Percentiles rank a stretch among this genome's conserved stretches.
phyloP scores from a whole-genome alignment of 2,329 filamentous ascomycete species.

The Zymoseptoria pseudotritici region DNA sequence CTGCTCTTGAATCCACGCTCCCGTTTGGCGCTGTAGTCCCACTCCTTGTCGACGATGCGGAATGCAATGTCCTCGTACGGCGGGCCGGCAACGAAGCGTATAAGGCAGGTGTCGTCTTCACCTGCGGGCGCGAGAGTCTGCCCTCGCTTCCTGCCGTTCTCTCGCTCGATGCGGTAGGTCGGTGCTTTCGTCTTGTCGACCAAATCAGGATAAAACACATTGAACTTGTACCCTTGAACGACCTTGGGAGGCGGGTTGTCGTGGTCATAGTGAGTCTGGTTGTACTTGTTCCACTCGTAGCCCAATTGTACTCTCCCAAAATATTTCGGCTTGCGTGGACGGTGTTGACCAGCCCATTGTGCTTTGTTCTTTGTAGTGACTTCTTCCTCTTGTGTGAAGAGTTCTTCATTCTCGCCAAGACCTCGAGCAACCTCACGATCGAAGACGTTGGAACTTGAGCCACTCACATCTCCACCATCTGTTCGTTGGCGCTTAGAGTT shows the following conservation, averaged over 20 bases:
- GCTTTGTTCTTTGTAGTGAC: conserved; percentile 59
- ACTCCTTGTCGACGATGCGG: conserved; percentile 94
- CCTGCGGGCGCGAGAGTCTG: conserved; percentile 90
- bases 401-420: conserved; percentile 87
- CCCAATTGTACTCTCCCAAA: conserved; percentile 99
- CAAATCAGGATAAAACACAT: conserved; percentile 96
- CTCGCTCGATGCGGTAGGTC: conserved; percentile 90
- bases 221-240: conserved; percentile 98
- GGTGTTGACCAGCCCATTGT: conserved; percentile 76
- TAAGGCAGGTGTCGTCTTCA: conserved; percentile 93
- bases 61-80: conserved; percentile 97
- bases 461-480: conserved; percentile 11
- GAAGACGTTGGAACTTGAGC: conserved; percentile 17
- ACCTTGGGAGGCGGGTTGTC: conserved; percentile 97
- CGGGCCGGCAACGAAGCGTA: conserved; percentile 88
- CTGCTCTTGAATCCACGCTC: conserved; percentile 93
- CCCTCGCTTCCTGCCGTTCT: conserved; percentile 79
- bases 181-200: conserved; percentile 92
- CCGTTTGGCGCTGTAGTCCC: conserved; percentile 95
- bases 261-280: conserved; percentile 98
- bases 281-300: conserved; percentile 99
- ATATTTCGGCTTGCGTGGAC: conserved; percentile 86
- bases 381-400: conserved; percentile 84
- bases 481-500: conserved; percentile 23
- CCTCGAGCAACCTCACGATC: conserved; percentile 89